Conservation (phyloP, 169 alveolate species). For the Theileria parva region DNA sequence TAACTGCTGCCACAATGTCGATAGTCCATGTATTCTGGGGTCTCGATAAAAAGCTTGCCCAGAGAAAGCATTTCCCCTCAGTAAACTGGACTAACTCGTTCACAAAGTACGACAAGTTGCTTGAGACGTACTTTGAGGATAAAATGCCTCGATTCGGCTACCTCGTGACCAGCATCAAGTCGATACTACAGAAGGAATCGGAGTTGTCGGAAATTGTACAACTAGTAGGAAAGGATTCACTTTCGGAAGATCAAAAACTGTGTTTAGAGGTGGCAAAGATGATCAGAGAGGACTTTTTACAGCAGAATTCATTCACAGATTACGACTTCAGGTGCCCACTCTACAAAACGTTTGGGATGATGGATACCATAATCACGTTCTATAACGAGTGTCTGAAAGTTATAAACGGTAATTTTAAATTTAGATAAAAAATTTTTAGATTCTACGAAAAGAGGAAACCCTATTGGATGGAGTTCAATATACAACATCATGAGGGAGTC, state of each 20-base stretch:
- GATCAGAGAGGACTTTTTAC: conserved; percentile 97
- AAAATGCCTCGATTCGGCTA: conserved; percentile 91
- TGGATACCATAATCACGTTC: conserved; percentile 91
- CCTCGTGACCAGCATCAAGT: conserved; percentile 88
- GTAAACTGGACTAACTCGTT: conserved; percentile 97
- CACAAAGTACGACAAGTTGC: conserved; percentile 92
- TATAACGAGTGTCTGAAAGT: conserved; percentile 90
- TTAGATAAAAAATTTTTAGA: conserved; percentile 46
- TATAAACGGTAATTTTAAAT: conserved; percentile 70
- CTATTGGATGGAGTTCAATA: conserved; percentile 92
- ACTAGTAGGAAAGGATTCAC: conserved; percentile 97
- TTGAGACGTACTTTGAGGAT: conserved; percentile 92
- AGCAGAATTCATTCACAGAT: conserved; percentile 97
- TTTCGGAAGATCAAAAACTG: conserved; percentile 93
- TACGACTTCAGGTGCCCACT: conserved; percentile 97
- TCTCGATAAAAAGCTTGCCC: conserved; percentile 97
- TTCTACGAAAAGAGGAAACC: conserved; percentile 83
- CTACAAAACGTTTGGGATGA: conserved; percentile 95
- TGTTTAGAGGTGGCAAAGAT: conserved; percentile 93
- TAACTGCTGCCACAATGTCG: conserved; percentile 95
- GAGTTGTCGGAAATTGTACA: conserved; percentile 97
- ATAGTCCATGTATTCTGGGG: conserved; percentile 99
- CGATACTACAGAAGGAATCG: conserved; percentile 92
- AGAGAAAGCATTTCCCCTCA: conserved; percentile 98
- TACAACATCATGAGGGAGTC: conserved; percentile 87